Conservation (phyloP, 148 eudicot genomes). For the Talinum fruticosum region DNA sequence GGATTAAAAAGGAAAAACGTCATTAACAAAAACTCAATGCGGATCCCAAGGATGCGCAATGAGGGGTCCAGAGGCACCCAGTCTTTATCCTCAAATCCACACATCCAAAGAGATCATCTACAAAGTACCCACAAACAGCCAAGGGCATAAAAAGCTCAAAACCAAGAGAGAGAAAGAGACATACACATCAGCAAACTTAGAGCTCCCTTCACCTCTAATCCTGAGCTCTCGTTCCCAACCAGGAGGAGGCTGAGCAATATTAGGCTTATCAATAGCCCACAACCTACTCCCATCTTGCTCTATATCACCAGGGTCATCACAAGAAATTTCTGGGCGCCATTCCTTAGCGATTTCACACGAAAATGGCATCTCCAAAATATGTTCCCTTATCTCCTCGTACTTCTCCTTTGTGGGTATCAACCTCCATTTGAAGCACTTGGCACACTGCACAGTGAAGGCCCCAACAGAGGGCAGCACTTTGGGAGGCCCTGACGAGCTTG, state of each 20-base stretch:
- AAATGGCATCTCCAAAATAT: slow-evolving; percentile 64
- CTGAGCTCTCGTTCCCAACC: slow-evolving; percentile 84
- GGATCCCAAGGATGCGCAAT: neutral
- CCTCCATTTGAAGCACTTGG: slow-evolving; percentile 89
- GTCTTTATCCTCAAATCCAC: neutral
- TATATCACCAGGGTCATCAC: slow-evolving; percentile 73
- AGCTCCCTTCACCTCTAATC: slow-evolving; percentile 79
- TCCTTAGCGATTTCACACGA: slow-evolving; percentile 66
- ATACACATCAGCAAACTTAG: slow-evolving; percentile 94
- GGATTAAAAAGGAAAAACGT: neutral
- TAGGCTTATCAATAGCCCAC: slow-evolving; percentile 97
- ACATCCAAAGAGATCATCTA: neutral
- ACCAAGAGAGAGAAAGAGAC: slow-evolving; percentile 17
- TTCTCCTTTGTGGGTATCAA: slow-evolving; percentile 82
- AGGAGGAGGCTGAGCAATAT: slow-evolving; percentile 78
- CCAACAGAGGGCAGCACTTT: slow-evolving; percentile 67
- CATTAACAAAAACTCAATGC: neutral
- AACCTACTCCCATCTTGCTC: slow-evolving; percentile 77
- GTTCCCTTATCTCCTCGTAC: slow-evolving; percentile 87
- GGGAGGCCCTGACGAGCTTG: slow-evolving; percentile 21
- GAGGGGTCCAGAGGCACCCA: neutral
- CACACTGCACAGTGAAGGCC: slow-evolving; percentile 88
- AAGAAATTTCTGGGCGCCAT: slow-evolving; percentile 71
- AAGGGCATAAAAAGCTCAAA: neutral
- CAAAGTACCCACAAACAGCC: neutral